Conservation (phyloP, 2,329 filamentous ascomycete genomes). For the Botryotinia globosa region DNA sequence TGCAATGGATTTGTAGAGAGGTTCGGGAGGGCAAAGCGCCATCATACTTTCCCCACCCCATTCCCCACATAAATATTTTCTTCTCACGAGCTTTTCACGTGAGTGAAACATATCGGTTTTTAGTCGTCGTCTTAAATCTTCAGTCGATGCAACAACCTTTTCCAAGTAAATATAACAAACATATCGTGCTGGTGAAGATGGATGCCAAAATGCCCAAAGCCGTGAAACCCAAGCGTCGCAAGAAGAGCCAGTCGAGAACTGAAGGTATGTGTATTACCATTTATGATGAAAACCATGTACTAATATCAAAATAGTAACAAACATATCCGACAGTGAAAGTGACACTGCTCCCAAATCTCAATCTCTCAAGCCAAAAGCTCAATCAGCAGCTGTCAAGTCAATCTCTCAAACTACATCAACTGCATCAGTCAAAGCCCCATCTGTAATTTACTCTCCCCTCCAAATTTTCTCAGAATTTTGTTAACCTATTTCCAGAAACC, state of each 20-base stretch:
- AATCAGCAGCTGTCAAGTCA: not conserved
- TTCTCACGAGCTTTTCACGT: constrained; percentile 18
- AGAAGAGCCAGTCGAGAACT: constrained; percentile 22
- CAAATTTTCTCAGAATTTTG: not conserved
- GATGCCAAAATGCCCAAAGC: constrained; percentile 6
- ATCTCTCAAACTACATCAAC: not conserved
- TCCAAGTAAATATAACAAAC: not conserved
- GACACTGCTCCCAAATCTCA: constrained; percentile 6
- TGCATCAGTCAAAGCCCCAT: not conserved
- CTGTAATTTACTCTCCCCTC: not conserved
- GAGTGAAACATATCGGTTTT: not conserved
- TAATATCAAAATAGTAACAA: not conserved
- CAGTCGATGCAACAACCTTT: not conserved
- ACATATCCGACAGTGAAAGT: constrained; percentile 18
- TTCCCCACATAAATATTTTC: constrained; percentile 10
- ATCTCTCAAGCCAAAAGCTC: not conserved
- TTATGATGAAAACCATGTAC: not conserved
- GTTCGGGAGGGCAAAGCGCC: not conserved
- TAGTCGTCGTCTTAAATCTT: not conserved
- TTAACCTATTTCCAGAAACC: constrained; percentile 12
- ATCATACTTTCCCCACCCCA: not conserved
- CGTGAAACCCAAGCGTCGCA: constrained; percentile 18
- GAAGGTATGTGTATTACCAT: constrained; percentile 16
- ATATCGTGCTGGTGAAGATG: not conserved
- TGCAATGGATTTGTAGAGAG: not conserved